Conservation (phyloP, 148 eudicot species). For the Persicaria tinctoria region DNA sequence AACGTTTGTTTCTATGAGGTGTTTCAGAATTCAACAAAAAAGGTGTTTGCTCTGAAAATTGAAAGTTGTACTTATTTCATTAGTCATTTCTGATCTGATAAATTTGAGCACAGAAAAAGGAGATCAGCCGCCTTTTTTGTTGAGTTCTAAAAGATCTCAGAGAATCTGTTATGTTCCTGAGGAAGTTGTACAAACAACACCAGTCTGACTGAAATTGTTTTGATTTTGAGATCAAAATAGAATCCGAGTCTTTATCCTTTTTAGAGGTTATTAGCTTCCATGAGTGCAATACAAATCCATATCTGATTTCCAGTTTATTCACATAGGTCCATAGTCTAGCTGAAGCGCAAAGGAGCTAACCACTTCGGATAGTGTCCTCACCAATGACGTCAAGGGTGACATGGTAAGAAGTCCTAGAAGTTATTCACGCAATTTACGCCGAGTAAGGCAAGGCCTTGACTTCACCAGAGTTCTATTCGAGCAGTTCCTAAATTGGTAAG, state of each 20-base stretch:
- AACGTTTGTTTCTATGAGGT: no score
- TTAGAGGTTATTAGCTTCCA: no score
- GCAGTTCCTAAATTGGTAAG: conserved; percentile 62
- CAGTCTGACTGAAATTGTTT: neutral
- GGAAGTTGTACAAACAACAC: neutral
- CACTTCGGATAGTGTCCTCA: no score
- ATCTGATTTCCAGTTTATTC: neutral
- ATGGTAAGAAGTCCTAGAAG: conserved; percentile 69
- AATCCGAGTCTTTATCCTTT: no score
- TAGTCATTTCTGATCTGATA: neutral
- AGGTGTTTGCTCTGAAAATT: neutral
- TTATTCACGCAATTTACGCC: conserved; percentile 78
- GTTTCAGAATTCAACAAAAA: no score
- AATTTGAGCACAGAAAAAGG: neutral
- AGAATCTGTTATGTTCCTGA: no score
- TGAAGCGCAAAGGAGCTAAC: conserved; percentile 54
- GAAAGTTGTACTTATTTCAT: neutral
- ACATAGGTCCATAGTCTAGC: conserved; percentile 55
- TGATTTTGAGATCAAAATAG: neutral
- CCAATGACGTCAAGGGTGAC: conserved; percentile 45
- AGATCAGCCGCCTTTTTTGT: neutral
- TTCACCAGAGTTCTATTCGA: conserved; percentile 70
- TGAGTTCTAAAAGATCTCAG: neutral
- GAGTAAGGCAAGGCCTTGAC: conserved; percentile 96
- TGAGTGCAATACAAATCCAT: neutral